These are phyloP conservation scores for Ophiosphaerella herpotricha DNA, from an alignment of 2,329 filamentous ascomycete genomes.

Conservation along the genomic window DNA sequence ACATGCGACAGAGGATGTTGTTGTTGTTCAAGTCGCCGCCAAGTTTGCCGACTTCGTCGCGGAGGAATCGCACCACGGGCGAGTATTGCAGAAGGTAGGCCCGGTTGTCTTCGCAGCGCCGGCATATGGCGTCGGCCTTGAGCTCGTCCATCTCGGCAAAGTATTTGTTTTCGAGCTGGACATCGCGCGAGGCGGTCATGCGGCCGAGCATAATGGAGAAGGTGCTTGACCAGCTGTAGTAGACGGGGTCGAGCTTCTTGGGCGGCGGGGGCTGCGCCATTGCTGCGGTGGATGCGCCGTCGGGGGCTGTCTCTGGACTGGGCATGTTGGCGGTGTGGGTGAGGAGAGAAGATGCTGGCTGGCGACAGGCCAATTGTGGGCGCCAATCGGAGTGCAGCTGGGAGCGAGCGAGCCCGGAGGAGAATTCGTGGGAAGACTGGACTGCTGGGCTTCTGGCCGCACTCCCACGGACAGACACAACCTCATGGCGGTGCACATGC, in stretches of 20 bases:
- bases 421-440: constrained; percentile 13
- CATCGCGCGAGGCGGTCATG: constrained; percentile 38
- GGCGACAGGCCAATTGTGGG: constrained; percentile 15
- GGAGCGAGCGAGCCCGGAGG: constrained; percentile 22
- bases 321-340: constrained; percentile 23
- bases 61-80: constrained; percentile 85
- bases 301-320: constrained; percentile 30
- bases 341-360: constrained; percentile 23
- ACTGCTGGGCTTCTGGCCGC: no score
- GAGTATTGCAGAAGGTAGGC: constrained; percentile 84
- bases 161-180: constrained; percentile 60
- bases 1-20: constrained; percentile 84
- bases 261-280: constrained; percentile 19
- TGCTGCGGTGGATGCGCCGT: constrained; percentile 31
- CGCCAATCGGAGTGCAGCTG: constrained; percentile 29
- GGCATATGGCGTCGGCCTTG: constrained; percentile 78
- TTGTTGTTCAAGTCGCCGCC: constrained; percentile 73
- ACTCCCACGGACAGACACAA: no score
- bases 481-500: constrained; percentile 42
- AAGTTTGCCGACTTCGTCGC: constrained; percentile 76
- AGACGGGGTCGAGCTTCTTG: constrained; percentile 41
- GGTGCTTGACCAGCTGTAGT: constrained; percentile 76
- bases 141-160: constrained; percentile 74
- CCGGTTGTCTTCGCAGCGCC: constrained; percentile 77
- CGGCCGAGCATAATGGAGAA: constrained; percentile 79